Conservation (phyloP, 2,329 filamentous ascomycete species). For the Pseudocercospora fijiensis region DNA sequence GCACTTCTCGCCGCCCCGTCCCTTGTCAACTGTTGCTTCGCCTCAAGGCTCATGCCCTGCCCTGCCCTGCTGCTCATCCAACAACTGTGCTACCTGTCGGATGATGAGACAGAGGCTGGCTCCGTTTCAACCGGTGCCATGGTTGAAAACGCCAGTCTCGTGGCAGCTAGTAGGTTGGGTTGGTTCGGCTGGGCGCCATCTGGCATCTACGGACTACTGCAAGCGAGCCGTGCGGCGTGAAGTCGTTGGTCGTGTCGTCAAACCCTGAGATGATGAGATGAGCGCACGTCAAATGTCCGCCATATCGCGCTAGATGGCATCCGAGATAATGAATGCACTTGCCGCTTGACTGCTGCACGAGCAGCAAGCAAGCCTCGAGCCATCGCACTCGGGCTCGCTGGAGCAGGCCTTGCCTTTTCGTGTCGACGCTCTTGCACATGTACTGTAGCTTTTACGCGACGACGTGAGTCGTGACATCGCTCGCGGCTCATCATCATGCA, state of each 20-base stretch:
- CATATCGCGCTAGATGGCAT: background rate
- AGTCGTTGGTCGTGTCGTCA: background rate
- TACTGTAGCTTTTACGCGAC: background rate
- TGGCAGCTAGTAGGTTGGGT: background rate
- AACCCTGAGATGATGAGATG: constrained; percentile 1
- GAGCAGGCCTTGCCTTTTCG: background rate
- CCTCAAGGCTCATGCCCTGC: too few species aligned
- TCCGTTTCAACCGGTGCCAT: constrained; percentile 3
- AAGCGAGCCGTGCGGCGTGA: background rate
- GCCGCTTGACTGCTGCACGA: background rate
- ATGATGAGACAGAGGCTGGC: background rate
- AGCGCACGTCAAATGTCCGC: background rate
- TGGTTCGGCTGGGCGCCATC: constrained; percentile 1
- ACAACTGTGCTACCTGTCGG: background rate
- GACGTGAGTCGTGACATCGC: background rate
- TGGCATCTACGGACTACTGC: background rate
- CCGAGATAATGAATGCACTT: background rate
- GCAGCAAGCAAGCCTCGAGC: background rate
- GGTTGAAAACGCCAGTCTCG: constrained; percentile 2
- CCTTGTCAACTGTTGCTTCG: background rate
- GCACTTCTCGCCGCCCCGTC: background rate
- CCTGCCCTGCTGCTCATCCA: background rate
- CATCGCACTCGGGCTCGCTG: background rate
- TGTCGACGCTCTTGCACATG: too few species aligned
- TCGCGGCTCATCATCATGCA: background rate